Evolutionary conservation across 2,329 filamentous ascomycete species (phyloP), one percentile per base, ranked within the genome.

Genomic region (Coniochaeta ligniaria): DNA sequence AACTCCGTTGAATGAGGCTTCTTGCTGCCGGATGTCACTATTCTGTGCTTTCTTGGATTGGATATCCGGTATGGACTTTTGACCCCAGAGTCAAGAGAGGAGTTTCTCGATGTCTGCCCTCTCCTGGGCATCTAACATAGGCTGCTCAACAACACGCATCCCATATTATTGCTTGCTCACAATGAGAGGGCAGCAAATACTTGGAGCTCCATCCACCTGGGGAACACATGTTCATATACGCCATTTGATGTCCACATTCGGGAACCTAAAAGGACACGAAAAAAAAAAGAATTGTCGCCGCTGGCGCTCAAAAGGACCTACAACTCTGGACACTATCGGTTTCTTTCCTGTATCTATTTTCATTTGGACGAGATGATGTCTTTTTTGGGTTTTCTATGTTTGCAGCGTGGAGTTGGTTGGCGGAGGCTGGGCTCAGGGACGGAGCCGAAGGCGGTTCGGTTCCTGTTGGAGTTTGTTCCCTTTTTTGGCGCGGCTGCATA

Each of bases 351-450:
- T 59, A 50, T 50, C 38, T 31, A 35, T 45, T 58, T 56, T 47
- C 14, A 24, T 45, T 60, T 57, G 31, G n/a, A 57, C 33, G 54
- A 36, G 47, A 28, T 22, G 24, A 28, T n/a, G 16, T 52, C 26
- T 52, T 52, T 28, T 52, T 52, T 28, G 22, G 24, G 17, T 52
- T 60, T 60, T 60, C 52, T 41, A 59, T 62, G 59, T 64, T 60
- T 56, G 59, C 57, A 66, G 65, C 64, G 64, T 41, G 65, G 65
- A 66, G 65, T 66, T 66, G 59, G 63, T 59, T 50, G 57, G 54
- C 16, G n/a, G 47, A n/a, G 22, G 20, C 20, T 3, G 24, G n/a
- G 47, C 3, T 52, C 24, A 52, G 26, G 45, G 24, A 52, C 22
- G 16, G 47, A n/a, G 31, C 20, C 22, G 22, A 26, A 26, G 3